These are phyloP conservation scores for Lizonia empirigonia DNA, from an alignment of 2,329 filamentous ascomycete species.

Conservation along the genomic window DNA sequence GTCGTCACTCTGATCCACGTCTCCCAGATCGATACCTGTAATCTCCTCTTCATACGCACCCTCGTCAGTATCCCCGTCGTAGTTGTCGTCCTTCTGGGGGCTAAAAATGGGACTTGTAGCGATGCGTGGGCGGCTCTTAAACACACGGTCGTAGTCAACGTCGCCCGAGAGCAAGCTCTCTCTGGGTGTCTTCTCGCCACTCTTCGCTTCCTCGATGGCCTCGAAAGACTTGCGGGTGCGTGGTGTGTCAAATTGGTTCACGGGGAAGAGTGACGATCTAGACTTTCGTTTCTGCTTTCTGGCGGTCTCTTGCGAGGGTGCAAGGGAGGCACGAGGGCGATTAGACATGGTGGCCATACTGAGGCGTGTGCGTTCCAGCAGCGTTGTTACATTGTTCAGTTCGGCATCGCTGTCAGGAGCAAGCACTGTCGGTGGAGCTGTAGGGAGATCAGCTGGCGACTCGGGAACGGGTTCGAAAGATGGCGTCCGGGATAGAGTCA, in stretches of 20 bases:
- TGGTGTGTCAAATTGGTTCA: slow-evolving; percentile 63
- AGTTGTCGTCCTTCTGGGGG: slow-evolving; percentile 18
- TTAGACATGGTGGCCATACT: slow-evolving; percentile 72
- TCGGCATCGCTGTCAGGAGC: slow-evolving; percentile 19
- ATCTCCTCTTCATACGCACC: slow-evolving; percentile 33
- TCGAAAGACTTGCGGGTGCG: slow-evolving; percentile 42
- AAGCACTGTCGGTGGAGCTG: slow-evolving; percentile 18
- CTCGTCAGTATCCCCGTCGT: slow-evolving; percentile 15
- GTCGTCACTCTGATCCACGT: slow-evolving; percentile 37
- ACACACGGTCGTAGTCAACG: slow-evolving; percentile 79
- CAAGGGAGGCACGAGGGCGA: slow-evolving; percentile 23
- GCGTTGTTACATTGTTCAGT: slow-evolving; percentile 48
- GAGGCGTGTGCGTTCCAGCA: slow-evolving; percentile 75
- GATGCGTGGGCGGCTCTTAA: slow-evolving; percentile 82
- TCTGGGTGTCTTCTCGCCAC: slow-evolving; percentile 56
- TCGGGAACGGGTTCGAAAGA: slow-evolving; percentile 35
- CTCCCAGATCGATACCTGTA: slow-evolving; percentile 40
- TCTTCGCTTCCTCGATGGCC: slow-evolving; percentile 27
- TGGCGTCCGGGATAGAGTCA: slow-evolving; percentile 51
- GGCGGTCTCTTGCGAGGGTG: slow-evolving; percentile 11
- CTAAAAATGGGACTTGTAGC: slow-evolving; percentile 70
- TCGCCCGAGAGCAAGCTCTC: slow-evolving; percentile 75
- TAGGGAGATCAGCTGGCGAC: slow-evolving; percentile 21
- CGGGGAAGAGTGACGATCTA: slow-evolving; percentile 50
- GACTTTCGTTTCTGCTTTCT: slow-evolving; percentile 28